phyloP scores from a whole-genome alignment of 1,284 basidiomycete genomes.

The Phellopilus nigrolimitatus region DNA sequence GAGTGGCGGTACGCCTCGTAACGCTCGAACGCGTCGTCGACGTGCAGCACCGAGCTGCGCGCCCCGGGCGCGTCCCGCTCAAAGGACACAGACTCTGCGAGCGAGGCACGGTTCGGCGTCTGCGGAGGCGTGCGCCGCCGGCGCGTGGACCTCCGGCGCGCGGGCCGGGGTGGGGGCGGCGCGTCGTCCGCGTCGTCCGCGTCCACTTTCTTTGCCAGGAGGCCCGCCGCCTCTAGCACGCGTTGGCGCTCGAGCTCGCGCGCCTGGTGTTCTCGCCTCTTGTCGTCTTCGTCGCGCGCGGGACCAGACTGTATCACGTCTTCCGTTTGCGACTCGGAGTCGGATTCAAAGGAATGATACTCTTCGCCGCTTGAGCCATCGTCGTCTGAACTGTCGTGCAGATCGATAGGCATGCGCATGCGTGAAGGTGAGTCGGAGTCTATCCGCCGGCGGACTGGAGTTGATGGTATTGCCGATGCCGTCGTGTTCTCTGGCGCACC shows the following conservation, averaged over 20 bases:
- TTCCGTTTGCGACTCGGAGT: constrained; percentile 45
- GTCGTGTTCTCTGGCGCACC: constrained; percentile 23
- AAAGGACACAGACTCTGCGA: constrained; percentile 22
- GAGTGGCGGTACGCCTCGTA: constrained; percentile 37
- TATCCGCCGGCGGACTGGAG: not conserved
- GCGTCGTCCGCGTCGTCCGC: no score
- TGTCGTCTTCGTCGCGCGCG: constrained; percentile 38
- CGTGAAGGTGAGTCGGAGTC: not conserved
- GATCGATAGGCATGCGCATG: constrained; percentile 13
- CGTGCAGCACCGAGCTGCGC: constrained; percentile 30
- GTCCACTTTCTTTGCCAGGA: constrained; percentile 56
- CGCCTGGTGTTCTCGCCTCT: constrained; percentile 51
- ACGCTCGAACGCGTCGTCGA: constrained; percentile 65
- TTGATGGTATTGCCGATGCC: no score
- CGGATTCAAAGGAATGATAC: constrained; percentile 30
- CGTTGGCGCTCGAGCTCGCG: constrained; percentile 75
- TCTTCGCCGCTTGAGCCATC: constrained; percentile 33
- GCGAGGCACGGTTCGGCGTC: constrained; percentile 34
- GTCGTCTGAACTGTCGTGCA: constrained; percentile 19
- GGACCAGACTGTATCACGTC: constrained; percentile 32
- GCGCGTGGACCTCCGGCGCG: constrained; percentile 26
- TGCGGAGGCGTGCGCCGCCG: constrained; percentile 52
- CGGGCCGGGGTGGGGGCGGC: constrained; percentile 35
- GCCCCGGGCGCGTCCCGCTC: constrained; percentile 54
- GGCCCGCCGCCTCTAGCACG: constrained; percentile 83